A percentile compares a stretch with the other conserved stretches of the same genome.
These are phyloP conservation scores for Cucumis sativus DNA, from an alignment of 306 rosid species.

Conservation along the genomic window Cucumber_9930_V3 NC_026655.2:31654001-31654500, in stretches of 20 bases:
- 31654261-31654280: background rate
- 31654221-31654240: background rate
- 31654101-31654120: slow-evolving; percentile 34
- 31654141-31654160: background rate
- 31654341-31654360: slow-evolving; percentile 17
- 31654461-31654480: slow-evolving; percentile 87
- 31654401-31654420: too few species aligned
- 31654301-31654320: slow-evolving; percentile 81
- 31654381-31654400: background rate
- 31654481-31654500: slow-evolving; percentile 70
- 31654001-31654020: background rate
- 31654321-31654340: slow-evolving; percentile 24
- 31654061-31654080: slow-evolving; percentile 95
- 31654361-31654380: slow-evolving; percentile 4
- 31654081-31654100: slow-evolving; percentile 99
- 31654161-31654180: background rate
- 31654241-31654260: background rate
- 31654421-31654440: slow-evolving; percentile 75
- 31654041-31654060: slow-evolving; percentile 99
- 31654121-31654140: background rate
- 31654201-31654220: background rate
- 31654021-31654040: slow-evolving; percentile 33
- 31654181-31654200: background rate
- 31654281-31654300: slow-evolving; percentile 3
- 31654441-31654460: slow-evolving; percentile 74